A percentile compares a stretch with the other conserved stretches of the same genome.
Conservation (phyloP, 495 filamentous ascomycete genomes). For the Penicillium parvum region DNA sequence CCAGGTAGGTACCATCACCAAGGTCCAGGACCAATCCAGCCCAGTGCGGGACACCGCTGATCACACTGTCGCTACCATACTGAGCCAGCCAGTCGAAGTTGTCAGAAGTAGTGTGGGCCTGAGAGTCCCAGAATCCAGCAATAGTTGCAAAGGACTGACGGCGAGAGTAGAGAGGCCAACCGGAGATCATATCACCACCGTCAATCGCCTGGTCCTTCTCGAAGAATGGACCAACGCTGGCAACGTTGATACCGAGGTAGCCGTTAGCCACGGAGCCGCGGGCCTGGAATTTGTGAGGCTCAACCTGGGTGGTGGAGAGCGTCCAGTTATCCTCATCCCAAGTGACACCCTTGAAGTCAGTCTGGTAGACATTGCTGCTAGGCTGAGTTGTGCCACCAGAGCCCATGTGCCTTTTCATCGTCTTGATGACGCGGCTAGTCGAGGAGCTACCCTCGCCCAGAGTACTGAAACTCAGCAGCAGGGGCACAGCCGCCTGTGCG, state of each 20-base stretch:
- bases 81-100: constrained; percentile 72
- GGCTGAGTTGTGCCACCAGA: constrained; percentile 3
- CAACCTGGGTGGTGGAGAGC: constrained; percentile 49
- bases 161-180: constrained; percentile 68
- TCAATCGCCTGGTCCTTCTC: constrained; percentile 52
- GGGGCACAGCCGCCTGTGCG: constrained; percentile 11
- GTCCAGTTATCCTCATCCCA: constrained; percentile 65
- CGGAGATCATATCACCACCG: constrained; percentile 54
- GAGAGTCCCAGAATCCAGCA: constrained; percentile 66
- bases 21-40: constrained; percentile 56
- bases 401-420: constrained; percentile 12
- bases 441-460: constrained; percentile 7
- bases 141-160: constrained; percentile 71
- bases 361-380: constrained; percentile 39
- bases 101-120: constrained; percentile 56
- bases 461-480: constrained; percentile 12
- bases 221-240: constrained; percentile 65
- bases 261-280: constrained; percentile 62
- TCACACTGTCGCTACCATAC: constrained; percentile 68
- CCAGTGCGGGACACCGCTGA: constrained; percentile 72
- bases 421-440: constrained; percentile 3
- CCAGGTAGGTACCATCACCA: constrained; percentile 49
- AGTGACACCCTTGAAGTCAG: constrained; percentile 46
- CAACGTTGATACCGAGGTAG: constrained; percentile 57
- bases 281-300: constrained; percentile 59